A percentile compares a stretch with the other conserved stretches of the same genome.
phyloP scores from a whole-genome alignment of 2,329 filamentous ascomycete genomes.

The Lachnellula hyalina region DNA sequence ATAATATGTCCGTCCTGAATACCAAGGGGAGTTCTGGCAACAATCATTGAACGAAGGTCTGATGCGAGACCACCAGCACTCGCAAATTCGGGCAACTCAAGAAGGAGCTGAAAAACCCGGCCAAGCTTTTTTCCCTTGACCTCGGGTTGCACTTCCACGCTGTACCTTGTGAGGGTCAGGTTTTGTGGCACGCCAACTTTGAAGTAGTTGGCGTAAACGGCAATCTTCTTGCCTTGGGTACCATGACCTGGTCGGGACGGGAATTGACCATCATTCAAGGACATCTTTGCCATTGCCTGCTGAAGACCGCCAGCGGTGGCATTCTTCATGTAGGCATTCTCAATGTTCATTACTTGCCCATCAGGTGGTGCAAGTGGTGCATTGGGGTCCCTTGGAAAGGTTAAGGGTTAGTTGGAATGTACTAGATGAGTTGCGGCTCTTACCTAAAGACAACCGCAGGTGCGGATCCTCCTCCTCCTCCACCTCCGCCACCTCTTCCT shows the following conservation, averaged over 20 bases:
- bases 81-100: conserved; percentile 27
- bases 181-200: conserved; percentile 18
- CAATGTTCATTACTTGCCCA: conserved; percentile 23
- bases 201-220: conserved; percentile 31
- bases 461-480: conserved; percentile 25
- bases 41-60: conserved; percentile 27
- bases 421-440: conserved; percentile 11
- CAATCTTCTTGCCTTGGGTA: conserved; percentile 22
- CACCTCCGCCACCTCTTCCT: conserved; percentile 28
- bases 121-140: conserved; percentile 25
- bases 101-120: conserved; percentile 28
- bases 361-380: conserved; percentile 21
- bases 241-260: conserved; percentile 29
- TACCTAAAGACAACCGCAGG: conserved; percentile 23
- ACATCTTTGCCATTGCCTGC: conserved; percentile 15
- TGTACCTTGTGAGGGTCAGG: conserved; percentile 26
- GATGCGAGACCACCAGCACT: conserved; percentile 15
- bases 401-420: not conserved
- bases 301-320: conserved; percentile 9
- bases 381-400: conserved; percentile 20
- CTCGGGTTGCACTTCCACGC: conserved; percentile 24
- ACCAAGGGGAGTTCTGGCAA: conserved; percentile 16
- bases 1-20: conserved; percentile 14
- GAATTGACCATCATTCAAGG: conserved; percentile 9
- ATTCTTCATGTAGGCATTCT: conserved; percentile 27